Evolutionary conservation across 768 basidiomycete genomes (phyloP), one percentile per base, ranked within the genome.

Genomic region (Boletus sp.): DNA sequence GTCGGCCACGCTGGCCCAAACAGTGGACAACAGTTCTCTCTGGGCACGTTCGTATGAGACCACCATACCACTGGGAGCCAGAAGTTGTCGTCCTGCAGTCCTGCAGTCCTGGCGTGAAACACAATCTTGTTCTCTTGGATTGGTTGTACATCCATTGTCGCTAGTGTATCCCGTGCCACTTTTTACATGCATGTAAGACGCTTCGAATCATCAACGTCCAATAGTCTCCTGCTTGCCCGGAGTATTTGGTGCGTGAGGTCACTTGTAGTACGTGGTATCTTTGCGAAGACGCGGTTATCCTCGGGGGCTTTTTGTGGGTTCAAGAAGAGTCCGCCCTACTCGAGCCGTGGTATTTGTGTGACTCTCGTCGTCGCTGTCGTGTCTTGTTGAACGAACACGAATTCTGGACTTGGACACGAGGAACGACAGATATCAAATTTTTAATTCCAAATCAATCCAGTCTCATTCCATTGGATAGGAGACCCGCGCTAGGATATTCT

Each of bases 1-100:
- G 8, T 63, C 13, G 66, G 66, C 46, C 57, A 47, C 2, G 30
- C 53, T 34, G 52, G 48, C 1, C 53, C 51, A 10, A 56, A 46
- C 52, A 45, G 42, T 25, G 43, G 51, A 17, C 49, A 47, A n/a
- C n/a, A n/a, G n/a, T n/a, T n/a, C n/a, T n/a, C n/a, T n/a, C n/a
- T n/a, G n/a, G n/a, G n/a, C 25, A 25, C 25, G 5, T 25, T 25
- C 17, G 41, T 42, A 38, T 10, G 60, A 65, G 1, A 10, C 25
- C 1, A 35, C 32, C 49, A 65, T 25, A 54, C 53, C 25, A 54
- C 53, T 67, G 0, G 57, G 50, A 6, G 8, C 2, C 15, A 54
- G 30, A 2, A 59, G 54, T 14, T 56, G 62, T 14, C 64, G 65
- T 30, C 38, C 67, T 5, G 15, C 35, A 4, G 30, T 54, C 2